phyloP scores from a whole-genome alignment of 129 eudicot species.

The Helichrysum umbraculigerum region DNA sequence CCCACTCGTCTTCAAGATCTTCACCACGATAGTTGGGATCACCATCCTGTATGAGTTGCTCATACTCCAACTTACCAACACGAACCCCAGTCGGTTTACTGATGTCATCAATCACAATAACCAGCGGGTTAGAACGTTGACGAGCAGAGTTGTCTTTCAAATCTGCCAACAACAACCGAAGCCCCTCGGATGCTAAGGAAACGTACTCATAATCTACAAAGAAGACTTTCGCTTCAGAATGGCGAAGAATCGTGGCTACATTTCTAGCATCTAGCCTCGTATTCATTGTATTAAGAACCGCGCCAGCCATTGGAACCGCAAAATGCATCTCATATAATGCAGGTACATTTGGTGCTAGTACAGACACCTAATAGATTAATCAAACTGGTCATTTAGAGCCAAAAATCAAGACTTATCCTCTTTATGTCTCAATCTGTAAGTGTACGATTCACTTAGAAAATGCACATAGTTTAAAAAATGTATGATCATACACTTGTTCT shows the following conservation, averaged over 20 bases:
- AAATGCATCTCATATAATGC: constrained; percentile 75
- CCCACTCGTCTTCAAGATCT: constrained; percentile 50
- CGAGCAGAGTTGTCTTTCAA: neutral
- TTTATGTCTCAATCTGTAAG: no score
- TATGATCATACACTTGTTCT: no score
- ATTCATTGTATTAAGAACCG: constrained; percentile 64
- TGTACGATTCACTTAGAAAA: no score
- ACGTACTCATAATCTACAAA: constrained; percentile 57
- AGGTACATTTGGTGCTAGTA: constrained; percentile 70
- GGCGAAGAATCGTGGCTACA: constrained; percentile 57
- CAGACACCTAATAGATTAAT: constrained; percentile 48
- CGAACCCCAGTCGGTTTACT: constrained; percentile 50
- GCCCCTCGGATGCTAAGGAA: constrained; percentile 49
- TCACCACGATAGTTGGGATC: constrained; percentile 35
- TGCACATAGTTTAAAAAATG: no score
- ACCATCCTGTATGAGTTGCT: constrained; percentile 48
- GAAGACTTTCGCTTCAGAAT: constrained; percentile 71
- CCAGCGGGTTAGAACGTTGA: constrained; percentile 35
- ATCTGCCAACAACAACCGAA: constrained; percentile 34
- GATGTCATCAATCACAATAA: constrained; percentile 57
- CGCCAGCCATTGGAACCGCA: constrained; percentile 78
- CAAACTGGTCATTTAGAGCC: neutral
- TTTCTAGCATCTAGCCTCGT: constrained; percentile 61
- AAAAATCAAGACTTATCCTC: neutral
- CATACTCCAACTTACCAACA: constrained; percentile 60